Conservation (phyloP, 2,329 filamentous ascomycete genomes). For the Fusarium gaditjirri region DNA sequence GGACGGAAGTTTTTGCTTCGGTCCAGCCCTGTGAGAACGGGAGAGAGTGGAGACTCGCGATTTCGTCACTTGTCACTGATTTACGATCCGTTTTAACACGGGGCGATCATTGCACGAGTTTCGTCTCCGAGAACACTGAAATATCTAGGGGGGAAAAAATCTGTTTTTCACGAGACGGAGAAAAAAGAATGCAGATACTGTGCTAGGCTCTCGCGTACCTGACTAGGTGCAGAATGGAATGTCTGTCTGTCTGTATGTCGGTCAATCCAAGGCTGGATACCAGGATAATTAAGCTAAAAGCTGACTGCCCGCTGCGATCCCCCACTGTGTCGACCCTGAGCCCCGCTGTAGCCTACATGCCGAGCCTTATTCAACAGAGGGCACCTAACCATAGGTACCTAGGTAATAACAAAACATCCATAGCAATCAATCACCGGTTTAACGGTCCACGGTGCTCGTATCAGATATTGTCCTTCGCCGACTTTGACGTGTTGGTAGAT, state of each 20-base stretch:
- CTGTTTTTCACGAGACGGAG: not conserved
- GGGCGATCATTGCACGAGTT: not conserved
- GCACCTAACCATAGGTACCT: not conserved
- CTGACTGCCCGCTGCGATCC: constrained; percentile 8
- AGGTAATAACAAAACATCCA: not conserved
- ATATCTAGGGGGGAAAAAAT: not conserved
- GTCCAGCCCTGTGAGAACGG: constrained; percentile 36
- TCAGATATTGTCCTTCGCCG: constrained; percentile 26
- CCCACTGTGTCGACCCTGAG: constrained; percentile 19
- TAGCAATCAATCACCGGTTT: not conserved
- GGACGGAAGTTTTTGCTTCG: constrained; percentile 25
- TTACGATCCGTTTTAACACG: not conserved
- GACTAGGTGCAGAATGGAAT: not conserved
- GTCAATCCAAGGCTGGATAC: not conserved
- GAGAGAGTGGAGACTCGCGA: constrained; percentile 17
- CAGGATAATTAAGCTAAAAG: constrained; percentile 15
- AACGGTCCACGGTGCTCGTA: constrained; percentile 20
- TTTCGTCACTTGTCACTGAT: not conserved
- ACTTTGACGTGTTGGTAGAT: not conserved
- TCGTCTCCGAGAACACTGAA: not conserved
- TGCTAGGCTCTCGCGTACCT: constrained; percentile 24
- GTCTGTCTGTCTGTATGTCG: not conserved
- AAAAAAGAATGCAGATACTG: not conserved
- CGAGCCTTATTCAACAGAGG: constrained; percentile 19
- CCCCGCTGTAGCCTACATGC: constrained; percentile 7